Evolutionary conservation across 2,329 filamentous ascomycete species (phyloP), one percentile per base, ranked within the genome.

Genomic region (Fusarium metavorans): DNA sequence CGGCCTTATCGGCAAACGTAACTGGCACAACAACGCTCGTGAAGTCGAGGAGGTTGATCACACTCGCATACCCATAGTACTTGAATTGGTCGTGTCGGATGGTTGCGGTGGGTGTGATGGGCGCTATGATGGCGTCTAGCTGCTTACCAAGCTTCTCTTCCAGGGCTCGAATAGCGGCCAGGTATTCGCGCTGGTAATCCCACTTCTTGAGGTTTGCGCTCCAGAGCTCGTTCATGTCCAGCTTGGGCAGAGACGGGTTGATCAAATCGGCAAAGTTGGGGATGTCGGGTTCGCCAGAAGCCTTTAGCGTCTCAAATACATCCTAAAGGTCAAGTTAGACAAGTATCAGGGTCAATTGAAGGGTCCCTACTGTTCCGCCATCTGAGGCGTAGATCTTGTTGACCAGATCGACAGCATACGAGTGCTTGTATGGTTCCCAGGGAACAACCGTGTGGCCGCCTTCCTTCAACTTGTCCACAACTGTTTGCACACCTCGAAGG

Each of bases 21-120:
- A 87, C 83, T 0, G 86, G 86, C 7, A 87, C 81, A 1, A 84
- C 84, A 13, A 84, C 83, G 52, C 81, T 84, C 2, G 84, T 84
- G 41, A 82, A 83, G 54, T 86, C 84, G 2, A 85, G 76, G 23
- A 82, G 67, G 63, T 85, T 85, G 8, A 84, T 77, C 13, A 77
- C 81, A 2, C 68, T 75, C 5, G 80, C 76, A 59, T 85, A 85
- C 2, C 81, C 82, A 64, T 84, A 83, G 72, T 84, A 84, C 27
- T 77, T 79, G 72, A 82, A 85, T 65, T 80, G 77, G 4, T 77
- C 70, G 9, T 84, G 85, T 11, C 82, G 77, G 1, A 83, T 80
- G 0, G 85, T 84, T 2, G 85, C 82, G 39, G 83, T 83, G 6
- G 85, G 81, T 5, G 84, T 84, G 37, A 83, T 73, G 3, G 86